Conservation (phyloP, 495 filamentous ascomycete species). For the Rhypophila decipiens region DNA sequence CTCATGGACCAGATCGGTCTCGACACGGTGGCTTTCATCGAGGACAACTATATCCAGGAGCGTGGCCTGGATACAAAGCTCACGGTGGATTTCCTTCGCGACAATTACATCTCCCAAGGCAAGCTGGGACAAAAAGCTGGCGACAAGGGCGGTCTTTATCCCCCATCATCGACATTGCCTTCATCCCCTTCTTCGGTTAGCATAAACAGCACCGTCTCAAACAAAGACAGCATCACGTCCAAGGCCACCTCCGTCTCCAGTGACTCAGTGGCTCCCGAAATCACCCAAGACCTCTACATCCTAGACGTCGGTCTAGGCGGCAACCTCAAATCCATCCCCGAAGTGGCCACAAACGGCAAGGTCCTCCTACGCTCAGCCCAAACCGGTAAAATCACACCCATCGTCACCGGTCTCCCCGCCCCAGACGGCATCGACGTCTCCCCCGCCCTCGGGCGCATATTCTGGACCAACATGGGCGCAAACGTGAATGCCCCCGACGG, state of each 20-base stretch:
- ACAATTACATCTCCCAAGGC: slow-evolving; percentile 32
- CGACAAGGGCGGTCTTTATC: slow-evolving; percentile 25
- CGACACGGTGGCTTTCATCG: slow-evolving; percentile 43
- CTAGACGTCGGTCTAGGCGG: slow-evolving; percentile 14
- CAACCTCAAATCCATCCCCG: background rate
- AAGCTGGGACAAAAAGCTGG: slow-evolving; percentile 27
- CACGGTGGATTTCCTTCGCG: slow-evolving; percentile 32
- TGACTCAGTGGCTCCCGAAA: background rate
- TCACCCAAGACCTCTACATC: slow-evolving; percentile 4
- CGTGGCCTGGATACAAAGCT: slow-evolving; percentile 29
- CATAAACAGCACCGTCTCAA: background rate
- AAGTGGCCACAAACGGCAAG: slow-evolving; percentile 5
- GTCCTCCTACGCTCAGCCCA: slow-evolving; percentile 7
- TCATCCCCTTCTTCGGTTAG: slow-evolving; percentile 36
- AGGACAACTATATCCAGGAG: slow-evolving; percentile 38
- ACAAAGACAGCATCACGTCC: slow-evolving; percentile 9
- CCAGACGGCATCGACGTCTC: slow-evolving; percentile 46
- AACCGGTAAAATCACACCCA: background rate
- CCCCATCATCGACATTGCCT: no score
- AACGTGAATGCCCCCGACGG: slow-evolving; percentile 29
- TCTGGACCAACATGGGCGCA: slow-evolving; percentile 45
- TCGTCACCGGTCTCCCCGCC: slow-evolving; percentile 14
- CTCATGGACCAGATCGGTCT: slow-evolving; percentile 39
- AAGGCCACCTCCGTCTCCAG: background rate
- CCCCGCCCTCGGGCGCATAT: slow-evolving; percentile 27